Base-by-base conservation (phyloP, 352 stramenopile genomes). In the Globisporangium perplexum region DNA sequence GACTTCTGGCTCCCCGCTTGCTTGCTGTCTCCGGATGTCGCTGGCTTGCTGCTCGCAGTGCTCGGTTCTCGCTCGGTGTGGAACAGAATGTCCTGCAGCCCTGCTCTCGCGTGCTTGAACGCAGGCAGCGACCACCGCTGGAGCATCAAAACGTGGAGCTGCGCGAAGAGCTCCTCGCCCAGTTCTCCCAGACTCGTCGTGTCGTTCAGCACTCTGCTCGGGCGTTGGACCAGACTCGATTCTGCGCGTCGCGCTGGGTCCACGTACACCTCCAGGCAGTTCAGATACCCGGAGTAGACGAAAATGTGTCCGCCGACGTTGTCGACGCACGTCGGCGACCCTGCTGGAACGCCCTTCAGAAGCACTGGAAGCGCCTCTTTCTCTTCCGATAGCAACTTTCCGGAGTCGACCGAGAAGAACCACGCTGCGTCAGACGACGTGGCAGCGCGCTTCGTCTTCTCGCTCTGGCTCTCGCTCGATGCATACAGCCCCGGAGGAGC, bases 231-330 rank as follows among this genome's bases (percentile, higher is more conserved):
- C 3, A 44, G 8, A 14, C 57, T 63, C 22, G n/a, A 35, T 31
- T 47, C 26, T 15, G 28, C 46, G 4, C 33, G 14, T 39, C 52
- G 57, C 15, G 42, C 43, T 39, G 55, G 33, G 38, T 72, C 47
- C 14, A 58, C 46, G 47, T 86, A 88, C 30, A 85, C 73, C 57
- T 88, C 74, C 7, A 88, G 45, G 24, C 73, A 86, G 33, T 86
- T 86, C n/a, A 88, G 53, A 47, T 84, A 86, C 8, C 76, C 69
- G 0, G 77, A 89, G 42, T 83, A 84, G 4, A 86, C 76, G 7
- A 89, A 58, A 45, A 91, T 72, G 47, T 74, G 76, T n/a, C 67
- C 63, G 11, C 63, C 60, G 17, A 26, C 49, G 22, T 46, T 28
- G 42, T 91, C 74, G n/a, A 79, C 71, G 35, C 77, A 88, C 17